A percentile compares a stretch with the other conserved stretches of the same genome.
Evolutionary conservation across 139 green algal species (phyloP).

Genomic region (Closterium sp.): DNA sequence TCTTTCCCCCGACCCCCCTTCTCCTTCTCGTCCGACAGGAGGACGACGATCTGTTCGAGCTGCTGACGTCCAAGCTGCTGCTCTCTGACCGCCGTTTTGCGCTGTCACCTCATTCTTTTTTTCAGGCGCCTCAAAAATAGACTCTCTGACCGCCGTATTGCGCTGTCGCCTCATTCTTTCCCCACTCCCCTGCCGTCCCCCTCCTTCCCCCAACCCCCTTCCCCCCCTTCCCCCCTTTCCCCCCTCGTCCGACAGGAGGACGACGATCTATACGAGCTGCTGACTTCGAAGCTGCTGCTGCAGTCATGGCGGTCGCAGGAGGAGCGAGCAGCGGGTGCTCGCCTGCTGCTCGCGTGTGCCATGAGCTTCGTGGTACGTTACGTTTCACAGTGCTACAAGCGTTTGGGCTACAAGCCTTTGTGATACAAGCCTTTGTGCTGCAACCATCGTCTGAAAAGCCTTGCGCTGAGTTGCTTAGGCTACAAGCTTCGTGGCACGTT

Average conservation of each 20-base stretch:
- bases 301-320: slow-evolving; percentile 30
- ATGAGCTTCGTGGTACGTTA: slow-evolving; percentile 48
- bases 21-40: neutral
- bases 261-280: slow-evolving; percentile 41
- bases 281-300: slow-evolving; percentile 26
- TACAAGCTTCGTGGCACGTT: too few relatives aligned
- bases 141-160: too few relatives aligned
- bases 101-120: too few relatives aligned
- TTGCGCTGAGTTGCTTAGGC: too few relatives aligned
- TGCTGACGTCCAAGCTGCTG: neutral
- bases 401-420: too few relatives aligned
- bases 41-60: neutral
- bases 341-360: slow-evolving; percentile 41
- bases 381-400: too few relatives aligned
- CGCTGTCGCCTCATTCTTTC: neutral
- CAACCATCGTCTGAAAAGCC: too few relatives aligned
- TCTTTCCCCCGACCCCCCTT: neutral
- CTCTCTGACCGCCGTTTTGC: too few relatives aligned
- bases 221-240: neutral
- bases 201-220: neutral
- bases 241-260: slow-evolving; percentile 13
- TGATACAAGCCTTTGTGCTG: too few relatives aligned
- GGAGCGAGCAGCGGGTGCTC: slow-evolving; percentile 23
- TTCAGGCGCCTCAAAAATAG: too few relatives aligned
- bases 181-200: neutral